Conservation (phyloP, 345 rosid genomes). For the Iberis pinnata region DNA sequence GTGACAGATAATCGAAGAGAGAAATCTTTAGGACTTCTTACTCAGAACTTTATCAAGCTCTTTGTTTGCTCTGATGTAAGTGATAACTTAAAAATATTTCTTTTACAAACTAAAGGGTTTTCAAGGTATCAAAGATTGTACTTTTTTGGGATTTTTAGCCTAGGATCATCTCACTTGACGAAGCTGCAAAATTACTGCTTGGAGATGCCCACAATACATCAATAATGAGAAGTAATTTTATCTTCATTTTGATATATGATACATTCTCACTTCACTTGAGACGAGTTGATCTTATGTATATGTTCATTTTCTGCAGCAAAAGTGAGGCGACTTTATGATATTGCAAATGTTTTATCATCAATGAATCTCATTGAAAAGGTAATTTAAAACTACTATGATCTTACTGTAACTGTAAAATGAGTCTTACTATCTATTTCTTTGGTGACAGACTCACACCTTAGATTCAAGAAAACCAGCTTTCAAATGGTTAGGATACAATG, state of each 20-base stretch:
- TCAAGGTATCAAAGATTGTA: background rate
- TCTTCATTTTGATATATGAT: background rate
- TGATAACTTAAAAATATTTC: background rate
- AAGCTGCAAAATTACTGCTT: constrained; percentile 65
- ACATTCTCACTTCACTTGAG: constrained; percentile 4
- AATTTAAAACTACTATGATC: constrained; percentile 8
- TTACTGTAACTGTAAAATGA: background rate
- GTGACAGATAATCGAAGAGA: constrained; percentile 66
- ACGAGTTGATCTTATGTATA: background rate
- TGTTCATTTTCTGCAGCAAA: constrained; percentile 50
- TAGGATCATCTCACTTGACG: constrained; percentile 69
- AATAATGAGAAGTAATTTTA: constrained; percentile 66
- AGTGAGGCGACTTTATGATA: constrained; percentile 84
- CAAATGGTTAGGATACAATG: constrained; percentile 72
- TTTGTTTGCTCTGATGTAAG: constrained; percentile 76
- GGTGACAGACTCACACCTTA: constrained; percentile 63
- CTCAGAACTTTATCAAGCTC: constrained; percentile 85
- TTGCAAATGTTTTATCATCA: constrained; percentile 79
- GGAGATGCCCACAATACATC: constrained; percentile 71
- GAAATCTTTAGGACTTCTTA: constrained; percentile 78
- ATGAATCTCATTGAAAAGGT: constrained; percentile 92
- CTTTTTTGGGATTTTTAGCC: constrained; percentile 33
- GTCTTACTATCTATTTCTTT: constrained; percentile 3
- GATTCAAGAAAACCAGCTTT: constrained; percentile 80
- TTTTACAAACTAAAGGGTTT: background rate